These are phyloP conservation scores for Lactarius deliciosus DNA, from an alignment of 768 basidiomycete genomes.

Conservation along the genomic window DNA sequence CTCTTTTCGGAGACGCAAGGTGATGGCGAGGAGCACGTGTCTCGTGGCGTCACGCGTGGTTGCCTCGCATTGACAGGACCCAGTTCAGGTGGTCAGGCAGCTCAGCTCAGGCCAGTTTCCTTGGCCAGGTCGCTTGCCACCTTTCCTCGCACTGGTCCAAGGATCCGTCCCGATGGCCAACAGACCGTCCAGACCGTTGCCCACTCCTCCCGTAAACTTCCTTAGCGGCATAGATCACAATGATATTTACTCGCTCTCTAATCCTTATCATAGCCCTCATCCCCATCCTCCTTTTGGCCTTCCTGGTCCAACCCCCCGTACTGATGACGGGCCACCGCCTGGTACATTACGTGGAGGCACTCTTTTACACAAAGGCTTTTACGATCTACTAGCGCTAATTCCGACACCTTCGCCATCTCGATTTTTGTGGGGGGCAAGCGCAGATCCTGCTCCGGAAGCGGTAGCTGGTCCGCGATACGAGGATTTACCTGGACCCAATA, in stretches of 20 bases:
- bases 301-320: constrained; percentile 30
- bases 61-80: constrained; percentile 5
- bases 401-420: constrained; percentile 64
- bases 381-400: constrained; percentile 78
- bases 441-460: constrained; percentile 39
- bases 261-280: constrained; percentile 37
- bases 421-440: constrained; percentile 52
- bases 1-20: neutral
- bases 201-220: constrained; percentile 22
- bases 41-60: constrained; percentile 20
- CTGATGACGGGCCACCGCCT: constrained; percentile 45
- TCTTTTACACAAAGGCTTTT: constrained; percentile 86
- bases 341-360: constrained; percentile 64
- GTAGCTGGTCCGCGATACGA: constrained; percentile 72
- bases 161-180: constrained; percentile 14
- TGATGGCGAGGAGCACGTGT: constrained; percentile 19
- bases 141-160: constrained; percentile 2
- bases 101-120: neutral
- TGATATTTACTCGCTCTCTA: constrained; percentile 23
- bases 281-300: constrained; percentile 37
- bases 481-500: constrained; percentile 43
- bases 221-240: constrained; percentile 8
- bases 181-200: constrained; percentile 27
- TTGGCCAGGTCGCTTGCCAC: neutral
- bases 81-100: neutral